Base-by-base conservation (phyloP, 2,329 filamentous ascomycete genomes). In the Claviceps sp. region DNA sequence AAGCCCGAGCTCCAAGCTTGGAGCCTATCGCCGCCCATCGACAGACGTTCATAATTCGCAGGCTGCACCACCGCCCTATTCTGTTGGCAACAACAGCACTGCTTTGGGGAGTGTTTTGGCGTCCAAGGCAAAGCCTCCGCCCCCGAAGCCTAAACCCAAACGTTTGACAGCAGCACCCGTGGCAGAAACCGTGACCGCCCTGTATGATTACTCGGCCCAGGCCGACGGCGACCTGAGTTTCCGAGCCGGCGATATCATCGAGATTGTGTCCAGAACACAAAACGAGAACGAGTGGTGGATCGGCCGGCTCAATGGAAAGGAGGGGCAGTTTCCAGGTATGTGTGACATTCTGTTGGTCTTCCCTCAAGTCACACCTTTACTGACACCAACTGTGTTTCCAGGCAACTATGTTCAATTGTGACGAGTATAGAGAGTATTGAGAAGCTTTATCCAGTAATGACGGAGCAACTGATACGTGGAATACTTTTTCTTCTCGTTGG, bases 221-320 rank as follows among this genome's bases (percentile, higher is more conserved):
- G 90, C 91, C 1, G 89, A 95, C 57, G 90, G 90, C 3, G 93
- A 98, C 65, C 72, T 98, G 56, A 95, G 87, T 61, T 98, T 98
- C 71, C 78, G 78, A 18, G 82, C 88, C 0, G 90, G 91, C 5
- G 93, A 98, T 56, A 72, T 85, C 4, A 97, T 98, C 62, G 90
- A 97, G 67, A 90, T 98, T 59, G 67, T 93, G 2, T 77, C 76
- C 54, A 78, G 87, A 59, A 95, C 89, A n/a, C 76, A 79, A 56
- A 96, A 95, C 62, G 84, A 88, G 49, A 97, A 98, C 60, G 93
- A 98, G 68, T 98, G 93, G 93, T 98, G 93, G 93, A 84, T 77
- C 8, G 93, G 93, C 40, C 87, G 81, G 64, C 65, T 95, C 51
- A 76, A 85, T 54, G 89, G 86, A 48, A 85, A 84, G 69, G 74